These are phyloP conservation scores for Phytophthora gonapodyides DNA, from an alignment of 352 stramenopile species.

Conservation along the genomic window DNA sequence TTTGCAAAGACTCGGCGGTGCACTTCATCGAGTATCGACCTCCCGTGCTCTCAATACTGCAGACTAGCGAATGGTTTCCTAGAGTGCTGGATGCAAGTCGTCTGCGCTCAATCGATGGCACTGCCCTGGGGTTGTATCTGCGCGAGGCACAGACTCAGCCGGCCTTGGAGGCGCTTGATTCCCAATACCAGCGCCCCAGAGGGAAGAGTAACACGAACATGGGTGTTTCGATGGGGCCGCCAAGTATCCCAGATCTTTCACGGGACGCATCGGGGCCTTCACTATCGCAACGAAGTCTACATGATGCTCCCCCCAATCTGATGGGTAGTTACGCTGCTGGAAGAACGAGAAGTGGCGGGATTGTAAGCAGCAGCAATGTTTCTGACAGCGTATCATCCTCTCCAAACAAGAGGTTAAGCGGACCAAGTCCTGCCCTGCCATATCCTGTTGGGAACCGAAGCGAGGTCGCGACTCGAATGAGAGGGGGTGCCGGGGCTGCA, in stretches of 20 bases:
- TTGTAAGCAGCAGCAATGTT: conserved; percentile 37
- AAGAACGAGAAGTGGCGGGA: conserved; percentile 33
- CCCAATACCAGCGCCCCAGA: conserved; percentile 38
- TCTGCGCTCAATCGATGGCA: conserved; percentile 54
- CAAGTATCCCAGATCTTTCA: conserved; percentile 46
- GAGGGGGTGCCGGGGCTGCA: conserved; percentile 52
- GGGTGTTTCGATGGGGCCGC: conserved; percentile 24
- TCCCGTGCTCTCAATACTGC: conserved; percentile 49
- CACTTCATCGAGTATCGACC: conserved; percentile 65
- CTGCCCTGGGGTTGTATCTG: conserved; percentile 56
- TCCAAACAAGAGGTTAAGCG: conserved; percentile 51
- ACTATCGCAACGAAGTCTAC: conserved; percentile 50
- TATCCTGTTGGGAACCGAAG: conserved; percentile 29
- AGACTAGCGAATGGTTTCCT: conserved; percentile 48
- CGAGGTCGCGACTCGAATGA: conserved; percentile 40
- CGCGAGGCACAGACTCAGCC: conserved; percentile 58
- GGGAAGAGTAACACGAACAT: conserved; percentile 44
- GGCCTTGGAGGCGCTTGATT: conserved; percentile 28
- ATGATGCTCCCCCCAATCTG: conserved; percentile 19
- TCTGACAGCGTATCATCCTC: conserved; percentile 49
- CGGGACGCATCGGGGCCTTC: conserved; percentile 54
- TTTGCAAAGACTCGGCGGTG: conserved; percentile 59
- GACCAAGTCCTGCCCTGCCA: conserved; percentile 25
- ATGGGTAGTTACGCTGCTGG: conserved; percentile 14
- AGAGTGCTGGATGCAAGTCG: conserved; percentile 47